A percentile compares a stretch with the other conserved stretches of the same genome.
Evolutionary conservation across 2,329 filamentous ascomycete genomes (phyloP).

Genomic region (Colletotrichum kahawae): DNA sequence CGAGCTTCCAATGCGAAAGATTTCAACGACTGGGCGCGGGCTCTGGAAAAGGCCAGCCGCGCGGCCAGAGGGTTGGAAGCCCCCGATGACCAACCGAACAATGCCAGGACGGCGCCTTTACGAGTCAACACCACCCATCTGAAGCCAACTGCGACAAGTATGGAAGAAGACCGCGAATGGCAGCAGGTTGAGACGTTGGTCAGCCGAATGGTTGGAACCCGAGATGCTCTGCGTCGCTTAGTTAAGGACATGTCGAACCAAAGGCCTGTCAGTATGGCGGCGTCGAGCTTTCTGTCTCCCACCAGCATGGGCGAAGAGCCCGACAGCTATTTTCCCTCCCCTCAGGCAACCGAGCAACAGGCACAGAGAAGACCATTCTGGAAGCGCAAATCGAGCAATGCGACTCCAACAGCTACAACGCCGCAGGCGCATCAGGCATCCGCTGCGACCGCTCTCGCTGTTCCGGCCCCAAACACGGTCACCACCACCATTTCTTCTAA

Average conservation of each 20-base stretch:
- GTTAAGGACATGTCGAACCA: constrained; percentile 80
- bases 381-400: constrained; percentile 81
- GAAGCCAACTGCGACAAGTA: constrained; percentile 34
- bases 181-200: constrained; percentile 83
- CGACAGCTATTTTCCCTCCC: constrained; percentile 59
- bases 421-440: constrained; percentile 43
- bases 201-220: constrained; percentile 82
- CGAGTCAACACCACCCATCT: constrained; percentile 31
- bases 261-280: constrained; percentile 52
- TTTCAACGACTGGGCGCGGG: constrained; percentile 85
- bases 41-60: constrained; percentile 82
- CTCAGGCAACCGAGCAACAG: constrained; percentile 60
- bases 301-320: constrained; percentile 45
- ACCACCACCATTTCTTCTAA: constrained; percentile 34
- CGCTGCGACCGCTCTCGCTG: constrained; percentile 43
- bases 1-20: constrained; percentile 82
- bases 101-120: constrained; percentile 26
- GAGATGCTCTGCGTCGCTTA: constrained; percentile 85
- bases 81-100: constrained; percentile 18
- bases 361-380: constrained; percentile 71
- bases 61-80: constrained; percentile 58
- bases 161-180: constrained; percentile 83
- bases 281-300: constrained; percentile 42
- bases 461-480: constrained; percentile 45
- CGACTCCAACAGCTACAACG: constrained; percentile 56